Evolutionary conservation across 768 basidiomycete species (phyloP), one percentile per base, ranked within the genome.

Genomic region (Panellus pusillus): DNA sequence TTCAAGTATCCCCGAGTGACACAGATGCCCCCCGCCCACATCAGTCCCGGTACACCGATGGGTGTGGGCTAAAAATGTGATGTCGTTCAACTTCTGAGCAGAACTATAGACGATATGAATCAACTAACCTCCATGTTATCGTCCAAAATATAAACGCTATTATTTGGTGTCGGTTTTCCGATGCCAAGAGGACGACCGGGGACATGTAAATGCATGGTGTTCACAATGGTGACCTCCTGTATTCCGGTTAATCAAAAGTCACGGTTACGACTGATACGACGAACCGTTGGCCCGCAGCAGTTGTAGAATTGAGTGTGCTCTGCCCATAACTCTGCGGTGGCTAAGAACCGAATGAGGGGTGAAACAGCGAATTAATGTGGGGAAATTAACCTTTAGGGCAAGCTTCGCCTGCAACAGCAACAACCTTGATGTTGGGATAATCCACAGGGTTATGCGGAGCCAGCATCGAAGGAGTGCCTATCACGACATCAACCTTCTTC

Each of bases 21-120:
- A 19, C 82, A 80, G n/a, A 70, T 73, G 39, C 83, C 83, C 37
- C 82, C 82, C n/a, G 79, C 83, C 81, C 81, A 84, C 81, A 83
- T 83, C 58, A 69, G 71, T 54, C 68, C 82, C 57, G 65, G 45
- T 41, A 68, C 60, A 40, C 70, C 70, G 29, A 70, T 66, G 4
- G 67, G 65, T 4, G 69, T 63, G 9, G 72, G 69, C 41, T 57
- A 45, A 60, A 20, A 18, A 44, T 20, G 19, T 17, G 36, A 39
- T 2, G 68, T 56, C 41, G 69, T 63, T 70, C 65, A 31, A 76
- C 60, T 27, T 74, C 60, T 42, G 75, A 74, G 24, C 73, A 70
- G 31, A 66, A 15, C 9, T 3, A 7, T 8, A 7, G 7, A 4
- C 14, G 18, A 11, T 29, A 14, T 3, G 32, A 29, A 18, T 24